Conservation (phyloP, 2,329 filamentous ascomycete species). For the Emergomyces orientalis region DNA sequence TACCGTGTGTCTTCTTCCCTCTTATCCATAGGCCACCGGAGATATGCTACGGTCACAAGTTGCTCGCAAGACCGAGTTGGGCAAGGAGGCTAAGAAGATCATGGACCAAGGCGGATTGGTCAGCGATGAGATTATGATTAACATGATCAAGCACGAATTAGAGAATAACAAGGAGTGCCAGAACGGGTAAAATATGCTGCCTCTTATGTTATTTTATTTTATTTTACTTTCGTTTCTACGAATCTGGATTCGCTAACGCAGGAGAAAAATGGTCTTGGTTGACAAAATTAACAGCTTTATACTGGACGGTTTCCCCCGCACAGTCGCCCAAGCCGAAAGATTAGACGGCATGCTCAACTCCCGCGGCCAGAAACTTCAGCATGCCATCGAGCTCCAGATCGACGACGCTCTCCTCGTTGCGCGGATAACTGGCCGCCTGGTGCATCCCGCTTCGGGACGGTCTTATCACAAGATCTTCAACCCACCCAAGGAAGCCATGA, state of each 20-base stretch:
- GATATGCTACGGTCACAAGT: constrained; percentile 99
- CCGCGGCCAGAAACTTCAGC: constrained; percentile 76
- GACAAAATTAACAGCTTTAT: constrained; percentile 63
- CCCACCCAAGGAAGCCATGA: constrained; percentile 89
- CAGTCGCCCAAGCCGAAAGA: constrained; percentile 87
- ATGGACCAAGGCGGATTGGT: constrained; percentile 98
- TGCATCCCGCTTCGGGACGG: constrained; percentile 92
- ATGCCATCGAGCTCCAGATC: constrained; percentile 94
- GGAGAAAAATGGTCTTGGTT: not conserved
- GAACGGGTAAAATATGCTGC: constrained; percentile 61
- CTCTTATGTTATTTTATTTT: not conserved
- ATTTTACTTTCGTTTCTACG: not conserved
- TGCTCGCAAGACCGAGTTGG: constrained; percentile 89
- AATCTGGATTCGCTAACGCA: constrained; percentile 6
- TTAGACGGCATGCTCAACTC: constrained; percentile 81
- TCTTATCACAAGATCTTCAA: constrained; percentile 99
- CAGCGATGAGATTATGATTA: constrained; percentile 97
- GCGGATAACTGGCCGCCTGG: constrained; percentile 88
- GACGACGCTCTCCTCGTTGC: constrained; percentile 88
- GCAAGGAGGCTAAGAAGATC: constrained; percentile 98
- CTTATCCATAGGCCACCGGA: constrained; percentile 65
- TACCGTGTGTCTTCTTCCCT: constrained; percentile 12
- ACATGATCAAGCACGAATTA: constrained; percentile 98
- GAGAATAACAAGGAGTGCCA: constrained; percentile 91
- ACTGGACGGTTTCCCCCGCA: constrained; percentile 95